phyloP scores from a whole-genome alignment of 75 land plant species.

The Picea glauca region DNA sequence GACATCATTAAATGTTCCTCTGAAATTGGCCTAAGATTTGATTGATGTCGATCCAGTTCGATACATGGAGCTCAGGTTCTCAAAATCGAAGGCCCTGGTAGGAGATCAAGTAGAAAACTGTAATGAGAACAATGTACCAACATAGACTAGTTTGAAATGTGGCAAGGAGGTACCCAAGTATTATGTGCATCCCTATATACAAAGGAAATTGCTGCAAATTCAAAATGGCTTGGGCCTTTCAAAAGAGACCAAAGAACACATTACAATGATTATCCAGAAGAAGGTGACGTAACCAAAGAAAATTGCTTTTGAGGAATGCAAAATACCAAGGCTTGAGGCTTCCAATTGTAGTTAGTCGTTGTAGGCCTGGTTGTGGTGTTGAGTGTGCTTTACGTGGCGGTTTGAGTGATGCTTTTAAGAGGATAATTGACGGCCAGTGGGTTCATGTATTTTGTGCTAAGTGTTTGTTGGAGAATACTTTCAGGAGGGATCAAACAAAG shows the following conservation, averaged over 20 bases:
- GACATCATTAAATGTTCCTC: conserved; percentile 31
- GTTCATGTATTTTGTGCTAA: conserved; percentile 93
- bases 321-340: conserved; percentile 31
- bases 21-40: conserved; percentile 41
- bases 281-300: background rate
- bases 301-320: background rate
- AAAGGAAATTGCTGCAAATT: too few species aligned
- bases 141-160: background rate
- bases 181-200: too few species aligned
- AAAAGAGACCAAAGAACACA: background rate
- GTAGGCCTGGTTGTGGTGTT: conserved; percentile 30
- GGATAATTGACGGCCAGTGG: conserved; percentile 74
- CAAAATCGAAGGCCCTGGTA: background rate
- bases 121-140: background rate
- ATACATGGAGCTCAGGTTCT: conserved; percentile 51
- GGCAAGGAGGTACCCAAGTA: too few species aligned
- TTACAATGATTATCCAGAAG: background rate
- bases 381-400: conserved; percentile 82
- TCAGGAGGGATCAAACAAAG: conserved; percentile 56
- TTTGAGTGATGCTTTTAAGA: conserved; percentile 75
- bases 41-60: conserved; percentile 47
- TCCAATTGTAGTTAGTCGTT: conserved; percentile 28
- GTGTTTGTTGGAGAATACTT: conserved; percentile 76
- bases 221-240: background rate
- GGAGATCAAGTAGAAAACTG: background rate